Conservation (phyloP, 495 filamentous ascomycete species). For the Symbiotaphrina buchneri region DNA sequence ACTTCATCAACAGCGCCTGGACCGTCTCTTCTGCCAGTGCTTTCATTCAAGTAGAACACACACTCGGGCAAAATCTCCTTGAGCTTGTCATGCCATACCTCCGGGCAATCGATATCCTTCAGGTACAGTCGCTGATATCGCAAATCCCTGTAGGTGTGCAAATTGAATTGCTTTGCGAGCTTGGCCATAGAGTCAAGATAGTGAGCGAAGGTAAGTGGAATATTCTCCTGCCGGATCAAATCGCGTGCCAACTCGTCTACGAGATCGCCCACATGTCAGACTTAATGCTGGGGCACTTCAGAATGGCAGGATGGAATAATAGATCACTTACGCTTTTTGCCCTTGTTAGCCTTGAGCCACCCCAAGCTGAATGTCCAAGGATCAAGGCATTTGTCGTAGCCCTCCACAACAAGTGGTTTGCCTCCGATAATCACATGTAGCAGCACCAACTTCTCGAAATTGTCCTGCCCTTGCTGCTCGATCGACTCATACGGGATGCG, state of each 20-base stretch:
- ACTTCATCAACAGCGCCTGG: slow-evolving; percentile 19
- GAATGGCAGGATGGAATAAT: neutral
- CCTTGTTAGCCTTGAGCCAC: slow-evolving; percentile 56
- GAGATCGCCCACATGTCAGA: slow-evolving; percentile 5
- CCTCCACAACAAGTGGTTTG: slow-evolving; percentile 71
- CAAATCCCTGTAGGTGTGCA: slow-evolving; percentile 41
- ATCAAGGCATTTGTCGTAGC: slow-evolving; percentile 44
- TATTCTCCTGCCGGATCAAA: slow-evolving; percentile 39
- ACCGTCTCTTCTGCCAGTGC: slow-evolving; percentile 30
- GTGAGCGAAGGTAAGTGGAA: slow-evolving; percentile 64
- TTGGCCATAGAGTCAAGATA: slow-evolving; percentile 67
- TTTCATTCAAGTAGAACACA: slow-evolving; percentile 74
- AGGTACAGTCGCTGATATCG: slow-evolving; percentile 69
- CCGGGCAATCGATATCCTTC: slow-evolving; percentile 87
- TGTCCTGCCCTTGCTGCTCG: slow-evolving; percentile 40
- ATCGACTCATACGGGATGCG: slow-evolving; percentile 57
- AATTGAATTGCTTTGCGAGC: slow-evolving; percentile 51
- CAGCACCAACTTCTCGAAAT: slow-evolving; percentile 60
- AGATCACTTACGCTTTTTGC: slow-evolving; percentile 39
- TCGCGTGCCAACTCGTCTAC: slow-evolving; percentile 49
- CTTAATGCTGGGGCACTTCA: neutral
- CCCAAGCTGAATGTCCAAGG: slow-evolving; percentile 51
- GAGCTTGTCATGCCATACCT: slow-evolving; percentile 59
- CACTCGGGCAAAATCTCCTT: slow-evolving; percentile 50
- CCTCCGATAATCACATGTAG: slow-evolving; percentile 65